phyloP scores from a whole-genome alignment of 2,329 filamentous ascomycete genomes.

The Cordyceps cicadae region DNA sequence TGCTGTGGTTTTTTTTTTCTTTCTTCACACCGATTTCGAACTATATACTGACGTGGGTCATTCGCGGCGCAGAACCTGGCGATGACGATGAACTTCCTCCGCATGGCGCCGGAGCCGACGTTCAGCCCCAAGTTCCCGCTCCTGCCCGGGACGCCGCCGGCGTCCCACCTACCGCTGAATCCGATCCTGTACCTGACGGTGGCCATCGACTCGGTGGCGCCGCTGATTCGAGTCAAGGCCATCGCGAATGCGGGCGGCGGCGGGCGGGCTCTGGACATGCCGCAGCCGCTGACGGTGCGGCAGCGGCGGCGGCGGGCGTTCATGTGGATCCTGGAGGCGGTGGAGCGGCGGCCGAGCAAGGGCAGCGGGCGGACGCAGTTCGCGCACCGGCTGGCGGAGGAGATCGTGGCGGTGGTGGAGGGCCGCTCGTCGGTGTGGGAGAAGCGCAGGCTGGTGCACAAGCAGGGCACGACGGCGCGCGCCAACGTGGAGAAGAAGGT shows the following conservation, averaged over 20 bases:
- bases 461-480: slow-evolving; percentile 67
- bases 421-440: slow-evolving; percentile 82
- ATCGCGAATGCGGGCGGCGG: slow-evolving; percentile 76
- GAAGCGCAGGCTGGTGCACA: slow-evolving; percentile 67
- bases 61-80: slow-evolving; percentile 62
- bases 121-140: slow-evolving; percentile 63
- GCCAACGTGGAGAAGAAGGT: slow-evolving; percentile 54
- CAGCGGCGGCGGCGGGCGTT: slow-evolving; percentile 74
- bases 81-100: slow-evolving; percentile 72
- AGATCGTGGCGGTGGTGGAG: slow-evolving; percentile 81
- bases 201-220: slow-evolving; percentile 87
- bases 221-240: slow-evolving; percentile 70
- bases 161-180: slow-evolving; percentile 75
- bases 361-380: slow-evolving; percentile 66
- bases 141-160: slow-evolving; percentile 67
- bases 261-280: slow-evolving; percentile 74
- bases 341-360: slow-evolving; percentile 65
- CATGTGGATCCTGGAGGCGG: slow-evolving; percentile 81
- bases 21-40: neutral
- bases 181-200: slow-evolving; percentile 83
- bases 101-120: slow-evolving; percentile 72
- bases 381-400: slow-evolving; percentile 71
- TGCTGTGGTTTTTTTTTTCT: neutral
- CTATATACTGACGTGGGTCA: neutral
- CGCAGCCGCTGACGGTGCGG: slow-evolving; percentile 64